These are phyloP conservation scores for Epipyxis sp. DNA, from an alignment of 108 stramenopile species.

Conservation along the genomic window DNA sequence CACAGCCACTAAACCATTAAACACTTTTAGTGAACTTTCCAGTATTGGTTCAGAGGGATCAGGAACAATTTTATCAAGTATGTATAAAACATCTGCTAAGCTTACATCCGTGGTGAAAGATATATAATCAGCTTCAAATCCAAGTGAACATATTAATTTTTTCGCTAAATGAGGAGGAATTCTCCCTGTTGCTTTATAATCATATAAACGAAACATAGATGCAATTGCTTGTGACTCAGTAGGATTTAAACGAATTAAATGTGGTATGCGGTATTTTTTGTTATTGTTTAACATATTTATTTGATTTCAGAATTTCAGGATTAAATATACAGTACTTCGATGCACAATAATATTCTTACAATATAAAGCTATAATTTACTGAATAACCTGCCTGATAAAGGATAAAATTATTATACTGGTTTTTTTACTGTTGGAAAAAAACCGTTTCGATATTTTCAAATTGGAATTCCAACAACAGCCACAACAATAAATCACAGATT, in stretches of 20 bases:
- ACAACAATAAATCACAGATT: too few relatives aligned
- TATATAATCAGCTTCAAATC: not conserved
- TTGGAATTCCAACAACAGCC: too few relatives aligned
- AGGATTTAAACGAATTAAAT: not conserved
- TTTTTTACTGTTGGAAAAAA: too few relatives aligned
- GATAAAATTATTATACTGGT: too few relatives aligned
- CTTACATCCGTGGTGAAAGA: not conserved
- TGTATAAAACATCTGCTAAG: not conserved
- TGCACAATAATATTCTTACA: too few relatives aligned
- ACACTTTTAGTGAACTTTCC: not conserved
- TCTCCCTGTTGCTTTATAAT: not conserved
- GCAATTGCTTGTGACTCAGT: not conserved
- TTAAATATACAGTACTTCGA: too few relatives aligned
- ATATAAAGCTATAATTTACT: too few relatives aligned
- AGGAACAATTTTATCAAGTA: not conserved
- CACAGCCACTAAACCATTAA: not conserved
- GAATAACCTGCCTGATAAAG: too few relatives aligned
- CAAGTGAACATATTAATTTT: not conserved
- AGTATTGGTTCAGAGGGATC: not conserved
- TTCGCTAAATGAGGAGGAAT: not conserved
- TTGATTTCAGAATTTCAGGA: too few relatives aligned
- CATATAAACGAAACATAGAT: not conserved
- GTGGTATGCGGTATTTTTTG: not conserved
- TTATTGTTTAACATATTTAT: too few relatives aligned
- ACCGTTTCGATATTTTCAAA: too few relatives aligned